Evolutionary conservation across 1,284 basidiomycete species (phyloP), one percentile per base, ranked within the genome.

Genomic region (Hortiboletus rubellus): DNA sequence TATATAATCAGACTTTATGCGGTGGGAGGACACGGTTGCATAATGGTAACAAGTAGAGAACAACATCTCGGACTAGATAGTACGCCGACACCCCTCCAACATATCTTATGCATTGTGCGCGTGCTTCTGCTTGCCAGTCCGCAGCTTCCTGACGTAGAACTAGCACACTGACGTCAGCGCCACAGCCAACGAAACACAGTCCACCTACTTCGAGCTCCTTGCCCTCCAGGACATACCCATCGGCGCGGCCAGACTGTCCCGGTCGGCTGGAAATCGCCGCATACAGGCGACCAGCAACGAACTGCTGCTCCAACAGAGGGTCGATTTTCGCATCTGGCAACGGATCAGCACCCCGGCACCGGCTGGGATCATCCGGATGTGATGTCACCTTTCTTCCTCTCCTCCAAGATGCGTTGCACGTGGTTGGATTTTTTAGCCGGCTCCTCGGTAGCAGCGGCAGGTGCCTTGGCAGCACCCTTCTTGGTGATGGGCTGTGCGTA

Each of bases 171-270:
- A 56, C 50, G 44, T 64, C 55, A 61, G 53, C 3, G 52, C 56
- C 45, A 57, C 45, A 58, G 43, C 50, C 38, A 54, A 55, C 47
- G 27, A 44, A 50, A 59, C 46, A 52, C 51, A 37, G 34, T 50
- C 53, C 18, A 57, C 81, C 52, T 69, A 94, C 92, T 83, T 97
- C 94, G 59, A 97, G 87, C 77, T 98, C 95, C 79, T 94, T 94
- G 73, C 95, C 95, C 82, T 98, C 95, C 55, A 98, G 86, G 64
- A 98, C 82, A 80, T 97, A 96, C 55, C 95, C 95, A 76, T 98
- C 96, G 60, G 90, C 87, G 64, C 95, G 92, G 47, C 95, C 95
- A 55, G 87, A 92, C 77, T 98, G 95, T 46, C 95, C 95, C 59
- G 95, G 95, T 75, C 95, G 87, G 76, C 92, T 95, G 61, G 92